Evolutionary conservation across 1,284 basidiomycete genomes (phyloP).

Genomic region (Melampsora americana): DNA sequence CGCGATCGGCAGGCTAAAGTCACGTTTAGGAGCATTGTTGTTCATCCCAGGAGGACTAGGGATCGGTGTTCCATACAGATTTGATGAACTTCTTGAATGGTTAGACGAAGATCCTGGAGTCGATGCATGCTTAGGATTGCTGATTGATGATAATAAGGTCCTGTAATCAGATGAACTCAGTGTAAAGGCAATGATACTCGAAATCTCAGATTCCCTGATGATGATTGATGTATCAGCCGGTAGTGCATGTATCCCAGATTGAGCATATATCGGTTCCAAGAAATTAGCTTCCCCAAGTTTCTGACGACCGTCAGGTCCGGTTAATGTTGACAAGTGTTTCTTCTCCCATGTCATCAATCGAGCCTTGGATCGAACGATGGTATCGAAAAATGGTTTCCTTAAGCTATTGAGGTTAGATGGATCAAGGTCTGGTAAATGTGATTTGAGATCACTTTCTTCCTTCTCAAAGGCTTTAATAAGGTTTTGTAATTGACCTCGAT

Average conservation of each 20-base stretch:
- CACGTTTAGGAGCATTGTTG: neutral
- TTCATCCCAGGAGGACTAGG: neutral
- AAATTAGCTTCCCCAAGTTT: neutral
- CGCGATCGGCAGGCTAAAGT: neutral
- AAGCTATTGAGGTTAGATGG: neutral
- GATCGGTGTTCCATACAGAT: neutral
- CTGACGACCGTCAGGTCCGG: neutral
- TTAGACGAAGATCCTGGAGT: neutral
- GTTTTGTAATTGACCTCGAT: neutral
- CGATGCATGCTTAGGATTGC: neutral
- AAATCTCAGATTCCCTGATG: conserved; percentile 44
- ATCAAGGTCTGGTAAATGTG: neutral
- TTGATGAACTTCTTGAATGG: neutral
- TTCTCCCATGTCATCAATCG: conserved; percentile 44
- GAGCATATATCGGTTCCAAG: conserved; percentile 43
- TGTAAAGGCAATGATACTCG: conserved; percentile 45
- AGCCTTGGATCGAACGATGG: neutral
- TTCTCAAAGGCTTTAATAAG: neutral
- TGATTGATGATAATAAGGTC: conserved; percentile 9
- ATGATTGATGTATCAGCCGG: conserved; percentile 43
- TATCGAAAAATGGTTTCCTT: neutral
- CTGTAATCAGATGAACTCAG: conserved; percentile 43
- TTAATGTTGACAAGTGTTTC: conserved; percentile 29
- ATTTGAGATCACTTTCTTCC: neutral
- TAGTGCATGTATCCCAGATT: conserved; percentile 31